phyloP scores from a whole-genome alignment of 495 filamentous ascomycete species.

The Xylaria sp. region DNA sequence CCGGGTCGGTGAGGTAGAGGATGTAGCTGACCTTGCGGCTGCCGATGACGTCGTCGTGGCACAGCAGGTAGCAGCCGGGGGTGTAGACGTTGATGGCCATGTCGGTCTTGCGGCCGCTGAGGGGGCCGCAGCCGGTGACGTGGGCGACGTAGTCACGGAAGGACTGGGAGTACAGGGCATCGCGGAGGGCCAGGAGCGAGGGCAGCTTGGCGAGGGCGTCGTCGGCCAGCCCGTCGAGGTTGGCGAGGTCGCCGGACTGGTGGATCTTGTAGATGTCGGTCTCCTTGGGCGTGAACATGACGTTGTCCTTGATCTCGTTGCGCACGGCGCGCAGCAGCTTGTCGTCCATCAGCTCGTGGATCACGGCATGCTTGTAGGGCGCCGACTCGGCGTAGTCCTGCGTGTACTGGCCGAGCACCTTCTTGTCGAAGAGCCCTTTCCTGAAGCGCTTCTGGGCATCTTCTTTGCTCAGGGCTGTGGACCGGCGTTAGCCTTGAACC shows the following conservation, averaged over 20 bases:
- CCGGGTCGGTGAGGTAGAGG: constrained; percentile 92
- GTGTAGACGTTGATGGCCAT: constrained; percentile 99
- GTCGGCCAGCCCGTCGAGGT: constrained; percentile 90
- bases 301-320: constrained; percentile 82
- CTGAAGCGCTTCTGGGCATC: constrained; percentile 68
- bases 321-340: constrained; percentile 85
- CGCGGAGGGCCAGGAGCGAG: constrained; percentile 82
- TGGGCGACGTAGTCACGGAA: constrained; percentile 89
- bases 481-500: constrained; percentile 26
- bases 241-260: constrained; percentile 96
- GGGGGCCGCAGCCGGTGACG: constrained; percentile 81
- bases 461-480: constrained; percentile 49
- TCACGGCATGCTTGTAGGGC: constrained; percentile 93
- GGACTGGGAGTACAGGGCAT: constrained; percentile 87
- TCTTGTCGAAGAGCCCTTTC: constrained; percentile 74
- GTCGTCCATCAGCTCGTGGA: constrained; percentile 77
- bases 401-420: constrained; percentile 71
- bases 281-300: constrained; percentile 97
- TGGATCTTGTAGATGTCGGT: constrained; percentile 99
- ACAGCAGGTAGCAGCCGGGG: constrained; percentile 92
- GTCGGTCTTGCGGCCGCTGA: constrained; percentile 95
- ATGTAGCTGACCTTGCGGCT: constrained; percentile 94
- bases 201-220: constrained; percentile 82
- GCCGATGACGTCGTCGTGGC: constrained; percentile 98
- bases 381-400: constrained; percentile 72